Evolutionary conservation across 192 early-diverging fungal genomes (phyloP), one percentile per base, ranked within the genome.

Genomic region (Mortierella alpina): DNA sequence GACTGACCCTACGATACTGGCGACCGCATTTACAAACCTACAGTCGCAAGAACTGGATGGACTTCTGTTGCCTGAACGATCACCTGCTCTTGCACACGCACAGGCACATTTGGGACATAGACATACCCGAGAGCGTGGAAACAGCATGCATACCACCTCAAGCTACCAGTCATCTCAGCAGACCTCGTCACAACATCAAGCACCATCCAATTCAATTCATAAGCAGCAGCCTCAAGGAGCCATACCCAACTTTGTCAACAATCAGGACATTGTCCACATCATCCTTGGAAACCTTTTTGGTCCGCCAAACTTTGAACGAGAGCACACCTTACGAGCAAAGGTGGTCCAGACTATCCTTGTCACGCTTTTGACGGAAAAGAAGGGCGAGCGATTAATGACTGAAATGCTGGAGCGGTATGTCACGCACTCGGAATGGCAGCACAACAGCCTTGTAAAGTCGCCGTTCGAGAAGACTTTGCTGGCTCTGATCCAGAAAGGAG

Each of bases 361-460:
- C 13, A 59, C 51, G 7, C 59, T 84, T 0, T 18, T 84, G 31
- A 53, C 66, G 17, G 76, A 81, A 14, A 73, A 75, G 52, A 78
- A 80, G 49, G 83, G 76, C 56, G 83, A 84, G 55, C 31, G 73
- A n/a, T 46, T 84, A 46, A 74, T 84, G 71, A 66, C 64, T 6
- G 83, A 84, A 23, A 78, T 80, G 45, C 63, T 84, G 56, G 83
- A 84, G 11, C 58, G 77, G 59, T 84, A 81, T 72, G 77, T 73
- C 8, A 42, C 48, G 20, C 76, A 74, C 40, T 80, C 75, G 9
- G 68, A 77, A 10, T 84, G 76, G 83, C 75, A 72, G 39, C 82
- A 72, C 23, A 41, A 17, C 39, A 67, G 49, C 57, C 68, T 66
- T 10, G 72, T 56, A 51, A 83, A 83, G 23, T 41, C 58, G 8